phyloP scores from a whole-genome alignment of 2,329 filamentous ascomycete genomes.

The Neurospora crassa region DNA sequence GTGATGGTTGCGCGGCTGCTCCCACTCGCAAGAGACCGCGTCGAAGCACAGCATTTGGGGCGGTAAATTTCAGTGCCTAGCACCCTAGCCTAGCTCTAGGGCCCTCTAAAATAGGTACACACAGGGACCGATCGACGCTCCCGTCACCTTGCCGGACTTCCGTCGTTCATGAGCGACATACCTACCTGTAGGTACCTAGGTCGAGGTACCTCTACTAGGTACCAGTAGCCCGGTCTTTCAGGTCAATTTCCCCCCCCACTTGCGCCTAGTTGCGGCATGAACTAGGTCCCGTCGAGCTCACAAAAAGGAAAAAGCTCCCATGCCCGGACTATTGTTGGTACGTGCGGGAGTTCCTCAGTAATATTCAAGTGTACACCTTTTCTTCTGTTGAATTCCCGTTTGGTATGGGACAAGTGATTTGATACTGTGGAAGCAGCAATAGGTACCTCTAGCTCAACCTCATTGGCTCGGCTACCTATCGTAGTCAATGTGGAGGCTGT shows the following conservation, averaged over 20 bases:
- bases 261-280: neutral
- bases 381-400: neutral
- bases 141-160: neutral
- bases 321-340: neutral
- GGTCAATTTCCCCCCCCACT: neutral
- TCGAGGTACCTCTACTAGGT: too few species aligned
- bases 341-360: neutral
- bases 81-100: neutral
- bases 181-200: too few species aligned
- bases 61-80: neutral
- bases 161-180: neutral
- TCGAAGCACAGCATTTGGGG: neutral
- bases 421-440: neutral
- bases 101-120: neutral
- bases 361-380: neutral
- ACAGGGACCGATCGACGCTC: neutral
- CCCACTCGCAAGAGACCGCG: neutral
- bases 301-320: neutral
- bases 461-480: neutral
- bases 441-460: neutral
- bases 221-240: neutral
- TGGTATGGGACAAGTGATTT: neutral
- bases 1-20: neutral
- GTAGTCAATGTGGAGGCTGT: neutral
- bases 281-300: neutral